phyloP scores from a whole-genome alignment of 805 yeast species.

The Kockiozyma suomiensis region DNA sequence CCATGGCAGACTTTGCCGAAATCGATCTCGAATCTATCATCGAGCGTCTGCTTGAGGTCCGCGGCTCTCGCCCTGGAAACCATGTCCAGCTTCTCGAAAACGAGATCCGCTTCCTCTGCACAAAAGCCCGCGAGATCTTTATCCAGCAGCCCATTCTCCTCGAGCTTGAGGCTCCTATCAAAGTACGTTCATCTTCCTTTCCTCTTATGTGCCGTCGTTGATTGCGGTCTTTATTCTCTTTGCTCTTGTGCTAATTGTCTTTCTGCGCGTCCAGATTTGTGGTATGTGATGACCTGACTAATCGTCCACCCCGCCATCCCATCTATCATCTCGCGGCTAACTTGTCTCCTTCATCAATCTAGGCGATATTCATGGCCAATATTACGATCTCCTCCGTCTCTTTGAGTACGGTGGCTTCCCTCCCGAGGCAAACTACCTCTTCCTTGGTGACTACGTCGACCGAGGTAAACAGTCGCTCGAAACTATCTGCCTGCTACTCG shows the following conservation, averaged over 20 bases:
- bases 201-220: background rate
- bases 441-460: conserved; percentile 96
- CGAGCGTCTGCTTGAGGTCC: conserved; percentile 93
- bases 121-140: conserved; percentile 96
- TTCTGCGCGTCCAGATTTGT: conserved; percentile 19
- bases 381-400: conserved; percentile 90
- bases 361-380: conserved; percentile 98
- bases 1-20: conserved; percentile 49
- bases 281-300: conserved; percentile 20
- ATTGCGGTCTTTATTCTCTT: background rate
- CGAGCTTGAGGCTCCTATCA: conserved; percentile 96
- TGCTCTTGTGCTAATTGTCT: background rate
- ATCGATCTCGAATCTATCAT: conserved; percentile 96
- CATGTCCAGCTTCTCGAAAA: conserved; percentile 91
- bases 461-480: conserved; percentile 97
- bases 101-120: conserved; percentile 93
- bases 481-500: conserved; percentile 89
- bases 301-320: background rate
- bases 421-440: conserved; percentile 95
- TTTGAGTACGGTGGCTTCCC: conserved; percentile 99
- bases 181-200: conserved; percentile 52
- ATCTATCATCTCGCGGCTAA: background rate
- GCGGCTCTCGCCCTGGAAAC: conserved; percentile 98
- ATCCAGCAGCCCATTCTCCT: conserved; percentile 95
- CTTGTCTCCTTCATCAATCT: background rate